Evolutionary conservation across 2,329 filamentous ascomycete species (phyloP).

Genomic region (Xylariaceae sp.): DNA sequence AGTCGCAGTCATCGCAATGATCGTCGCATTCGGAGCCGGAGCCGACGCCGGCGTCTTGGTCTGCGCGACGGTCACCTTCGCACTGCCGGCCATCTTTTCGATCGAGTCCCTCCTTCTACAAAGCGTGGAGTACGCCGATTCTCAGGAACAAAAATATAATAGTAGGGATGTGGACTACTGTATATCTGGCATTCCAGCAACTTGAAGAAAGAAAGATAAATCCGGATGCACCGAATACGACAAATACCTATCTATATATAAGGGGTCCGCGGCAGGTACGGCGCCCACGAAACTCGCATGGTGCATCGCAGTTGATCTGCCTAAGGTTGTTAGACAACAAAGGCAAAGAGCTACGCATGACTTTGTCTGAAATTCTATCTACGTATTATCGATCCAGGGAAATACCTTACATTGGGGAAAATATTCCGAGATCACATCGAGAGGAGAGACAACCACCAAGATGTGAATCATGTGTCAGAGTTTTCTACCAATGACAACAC

Average conservation of each 20-base stretch:
- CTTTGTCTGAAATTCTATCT: background rate
- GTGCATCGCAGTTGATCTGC: too few species aligned
- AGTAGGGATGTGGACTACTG: background rate
- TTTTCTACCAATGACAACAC: background rate
- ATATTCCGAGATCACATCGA: background rate
- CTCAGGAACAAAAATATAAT: background rate
- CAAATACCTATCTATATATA: background rate
- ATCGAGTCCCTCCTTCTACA: background rate
- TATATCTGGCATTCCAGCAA: background rate
- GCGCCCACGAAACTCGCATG: too few species aligned
- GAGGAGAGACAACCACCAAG: background rate
- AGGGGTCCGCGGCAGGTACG: background rate
- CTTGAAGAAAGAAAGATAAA: too few species aligned
- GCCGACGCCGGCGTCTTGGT: background rate
- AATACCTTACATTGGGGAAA: background rate
- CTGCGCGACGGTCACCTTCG: background rate
- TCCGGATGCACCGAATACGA: too few species aligned
- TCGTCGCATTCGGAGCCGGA: background rate
- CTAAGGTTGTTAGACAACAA: too few species aligned
- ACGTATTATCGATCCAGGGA: background rate
- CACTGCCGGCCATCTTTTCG: conserved; percentile 8
- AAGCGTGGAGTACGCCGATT: background rate
- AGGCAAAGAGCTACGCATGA: background rate
- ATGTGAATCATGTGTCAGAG: background rate
- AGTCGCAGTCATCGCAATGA: conserved; percentile 23